Evolutionary conservation across 106 monocot genomes (phyloP).

Genomic region (Allium cepa): DNA sequence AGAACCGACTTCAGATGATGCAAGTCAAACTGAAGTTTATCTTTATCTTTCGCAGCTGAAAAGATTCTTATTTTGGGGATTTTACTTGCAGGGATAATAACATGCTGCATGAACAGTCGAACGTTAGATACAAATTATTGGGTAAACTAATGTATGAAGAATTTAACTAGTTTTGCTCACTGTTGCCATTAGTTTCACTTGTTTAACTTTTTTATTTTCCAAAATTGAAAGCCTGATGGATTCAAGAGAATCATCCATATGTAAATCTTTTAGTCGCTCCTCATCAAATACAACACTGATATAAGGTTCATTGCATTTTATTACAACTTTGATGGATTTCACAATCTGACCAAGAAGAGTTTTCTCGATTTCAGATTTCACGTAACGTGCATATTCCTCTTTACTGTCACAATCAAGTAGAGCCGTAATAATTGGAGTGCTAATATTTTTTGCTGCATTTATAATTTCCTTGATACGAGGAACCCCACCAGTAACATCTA

Average conservation of each 20-base stretch:
- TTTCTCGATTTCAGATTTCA: constrained; percentile 77
- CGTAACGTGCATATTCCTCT: constrained; percentile 43
- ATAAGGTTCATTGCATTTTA: constrained; percentile 55
- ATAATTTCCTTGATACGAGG: constrained; percentile 99
- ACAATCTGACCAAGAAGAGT: constrained; percentile 73
- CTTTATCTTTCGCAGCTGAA: constrained; percentile 34
- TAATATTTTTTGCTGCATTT: constrained; percentile 92
- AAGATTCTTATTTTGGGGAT: constrained; percentile 42
- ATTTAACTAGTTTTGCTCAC: constrained; percentile 20
- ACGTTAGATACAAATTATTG: neutral
- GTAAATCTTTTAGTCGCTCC: constrained; percentile 45
- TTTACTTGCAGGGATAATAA: constrained; percentile 17
- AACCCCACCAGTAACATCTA: constrained; percentile 95
- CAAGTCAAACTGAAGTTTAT: constrained; percentile 44
- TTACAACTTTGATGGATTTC: constrained; percentile 50
- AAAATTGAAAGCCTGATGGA: constrained; percentile 63
- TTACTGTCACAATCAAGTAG: constrained; percentile 40
- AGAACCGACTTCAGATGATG: constrained; percentile 48
- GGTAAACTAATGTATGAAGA: neutral
- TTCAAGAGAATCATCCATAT: constrained; percentile 60
- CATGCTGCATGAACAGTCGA: constrained; percentile 25
- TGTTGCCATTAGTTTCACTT: constrained; percentile 37
- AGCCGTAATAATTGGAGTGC: constrained; percentile 79
- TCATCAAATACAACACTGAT: constrained; percentile 58
- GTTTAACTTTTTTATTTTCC: constrained; percentile 64